Evolutionary conservation across 2,329 filamentous ascomycete genomes (phyloP).

Genomic region (Sporothrix inflata): DNA sequence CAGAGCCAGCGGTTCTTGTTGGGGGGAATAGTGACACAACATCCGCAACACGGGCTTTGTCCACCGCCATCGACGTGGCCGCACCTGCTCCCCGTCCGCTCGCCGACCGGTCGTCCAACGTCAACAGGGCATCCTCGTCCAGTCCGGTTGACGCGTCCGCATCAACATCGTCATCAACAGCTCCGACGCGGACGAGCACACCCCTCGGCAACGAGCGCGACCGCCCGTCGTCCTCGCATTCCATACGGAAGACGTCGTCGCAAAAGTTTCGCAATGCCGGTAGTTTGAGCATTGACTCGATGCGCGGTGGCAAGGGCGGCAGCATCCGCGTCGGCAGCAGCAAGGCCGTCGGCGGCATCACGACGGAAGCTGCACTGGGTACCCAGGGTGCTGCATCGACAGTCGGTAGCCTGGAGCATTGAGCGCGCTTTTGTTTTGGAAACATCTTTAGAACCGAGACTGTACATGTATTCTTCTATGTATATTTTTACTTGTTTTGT

Average conservation of each 20-base stretch:
- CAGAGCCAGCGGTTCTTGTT: neutral
- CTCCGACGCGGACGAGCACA: neutral
- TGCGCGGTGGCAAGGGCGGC: slow-evolving; percentile 33
- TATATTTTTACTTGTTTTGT: neutral
- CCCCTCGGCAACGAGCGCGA: neutral
- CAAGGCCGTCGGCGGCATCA: slow-evolving; percentile 33
- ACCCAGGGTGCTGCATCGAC: neutral
- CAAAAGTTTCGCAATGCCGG: slow-evolving; percentile 39
- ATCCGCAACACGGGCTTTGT: neutral
- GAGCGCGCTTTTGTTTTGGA: neutral
- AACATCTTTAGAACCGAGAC: too few relatives aligned
- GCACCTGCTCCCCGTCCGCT: neutral
- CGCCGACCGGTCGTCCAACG: neutral
- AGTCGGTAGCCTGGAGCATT: neutral
- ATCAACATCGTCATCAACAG: neutral
- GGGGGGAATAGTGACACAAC: neutral
- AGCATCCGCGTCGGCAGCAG: slow-evolving; percentile 34
- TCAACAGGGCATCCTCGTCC: neutral
- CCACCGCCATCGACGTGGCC: neutral
- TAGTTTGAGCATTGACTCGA: slow-evolving; percentile 41
- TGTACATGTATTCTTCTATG: neutral
- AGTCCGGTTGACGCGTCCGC: neutral
- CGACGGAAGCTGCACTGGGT: slow-evolving; percentile 27
- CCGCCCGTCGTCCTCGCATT: neutral
- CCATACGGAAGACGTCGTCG: slow-evolving; percentile 27